A percentile compares a stretch with the other conserved stretches of the same genome.
Evolutionary conservation across 2,329 filamentous ascomycete species (phyloP).

Genomic region (Grosmannia serpens): DNA sequence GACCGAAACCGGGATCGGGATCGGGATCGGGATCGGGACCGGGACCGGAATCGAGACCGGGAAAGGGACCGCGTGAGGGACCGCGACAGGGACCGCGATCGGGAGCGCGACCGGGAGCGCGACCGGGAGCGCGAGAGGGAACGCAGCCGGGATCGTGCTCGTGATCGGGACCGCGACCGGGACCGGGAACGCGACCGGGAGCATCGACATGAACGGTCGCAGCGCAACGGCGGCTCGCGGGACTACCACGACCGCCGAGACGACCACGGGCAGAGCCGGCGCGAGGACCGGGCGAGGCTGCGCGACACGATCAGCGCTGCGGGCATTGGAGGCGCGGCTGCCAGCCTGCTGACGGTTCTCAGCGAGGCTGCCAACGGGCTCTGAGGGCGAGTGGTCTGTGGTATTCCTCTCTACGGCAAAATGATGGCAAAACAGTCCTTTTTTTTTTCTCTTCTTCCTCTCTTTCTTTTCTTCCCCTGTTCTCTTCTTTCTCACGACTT

Average conservation of each 20-base stretch:
- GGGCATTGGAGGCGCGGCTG: constrained; percentile 49
- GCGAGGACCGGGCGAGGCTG: constrained; percentile 22
- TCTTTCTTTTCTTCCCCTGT: background rate
- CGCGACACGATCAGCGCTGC: constrained; percentile 45
- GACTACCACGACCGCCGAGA: constrained; percentile 2
- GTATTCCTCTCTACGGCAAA: background rate
- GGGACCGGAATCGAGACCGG: constrained; percentile 13
- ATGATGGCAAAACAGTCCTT: background rate
- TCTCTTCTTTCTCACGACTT: constrained; percentile 4
- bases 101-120: background rate
- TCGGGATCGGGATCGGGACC: constrained; percentile 23
- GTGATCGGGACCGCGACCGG: constrained; percentile 19
- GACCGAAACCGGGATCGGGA: constrained; percentile 31
- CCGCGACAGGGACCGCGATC: background rate
- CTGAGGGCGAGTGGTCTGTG: constrained; percentile 4
- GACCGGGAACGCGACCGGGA: constrained; percentile 19
- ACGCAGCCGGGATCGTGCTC: constrained; percentile 20
- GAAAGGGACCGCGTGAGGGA: constrained; percentile 2
- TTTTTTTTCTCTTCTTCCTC: background rate
- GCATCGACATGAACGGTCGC: background rate
- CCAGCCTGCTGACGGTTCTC: constrained; percentile 44
- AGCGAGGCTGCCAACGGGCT: constrained; percentile 38
- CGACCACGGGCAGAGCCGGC: constrained; percentile 2
- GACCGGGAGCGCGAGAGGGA: constrained; percentile 24
- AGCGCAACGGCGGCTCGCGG: background rate